Conservation (phyloP, 1,284 basidiomycete genomes). For the Ustanciosporium gigantosporum region DNA sequence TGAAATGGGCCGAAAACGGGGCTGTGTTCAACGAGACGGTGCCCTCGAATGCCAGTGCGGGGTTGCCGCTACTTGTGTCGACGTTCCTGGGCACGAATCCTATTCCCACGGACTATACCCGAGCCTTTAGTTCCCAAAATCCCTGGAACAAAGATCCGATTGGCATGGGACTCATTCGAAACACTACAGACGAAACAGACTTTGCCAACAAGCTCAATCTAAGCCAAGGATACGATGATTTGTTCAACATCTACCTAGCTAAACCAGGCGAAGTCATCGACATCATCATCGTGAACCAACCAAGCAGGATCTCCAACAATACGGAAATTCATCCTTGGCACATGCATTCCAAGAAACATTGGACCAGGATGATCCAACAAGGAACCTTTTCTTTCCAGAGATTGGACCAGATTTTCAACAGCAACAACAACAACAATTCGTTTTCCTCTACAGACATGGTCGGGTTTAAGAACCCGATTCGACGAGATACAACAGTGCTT, state of each 20-base stretch:
- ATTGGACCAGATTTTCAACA: constrained; percentile 4
- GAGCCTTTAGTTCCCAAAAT: background rate
- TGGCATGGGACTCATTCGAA: background rate
- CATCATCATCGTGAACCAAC: constrained; percentile 42
- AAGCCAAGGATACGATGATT: constrained; percentile 7
- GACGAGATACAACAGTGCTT: constrained; percentile 39
- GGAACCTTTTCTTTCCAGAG: constrained; percentile 34
- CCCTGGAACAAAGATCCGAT: background rate
- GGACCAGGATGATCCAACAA: constrained; percentile 18
- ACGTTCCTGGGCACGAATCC: constrained; percentile 13
- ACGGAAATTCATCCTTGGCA: constrained; percentile 50
- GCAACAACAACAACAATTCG: background rate
- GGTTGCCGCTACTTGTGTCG: constrained; percentile 33
- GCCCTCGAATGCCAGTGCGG: background rate
- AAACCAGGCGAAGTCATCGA: constrained; percentile 32
- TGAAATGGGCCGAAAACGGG: constrained; percentile 26
- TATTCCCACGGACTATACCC: constrained; percentile 2
- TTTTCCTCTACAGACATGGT: background rate
- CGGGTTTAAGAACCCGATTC: constrained; percentile 13
- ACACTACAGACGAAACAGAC: background rate
- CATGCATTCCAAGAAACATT: constrained; percentile 39
- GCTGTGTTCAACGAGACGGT: constrained; percentile 6
- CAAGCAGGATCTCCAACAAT: background rate
- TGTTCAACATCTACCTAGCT: constrained; percentile 31
- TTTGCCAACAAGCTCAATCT: constrained; percentile 1